phyloP scores from a whole-genome alignment of 75 land plant species.

The Pinus tabuliformis region DNA sequence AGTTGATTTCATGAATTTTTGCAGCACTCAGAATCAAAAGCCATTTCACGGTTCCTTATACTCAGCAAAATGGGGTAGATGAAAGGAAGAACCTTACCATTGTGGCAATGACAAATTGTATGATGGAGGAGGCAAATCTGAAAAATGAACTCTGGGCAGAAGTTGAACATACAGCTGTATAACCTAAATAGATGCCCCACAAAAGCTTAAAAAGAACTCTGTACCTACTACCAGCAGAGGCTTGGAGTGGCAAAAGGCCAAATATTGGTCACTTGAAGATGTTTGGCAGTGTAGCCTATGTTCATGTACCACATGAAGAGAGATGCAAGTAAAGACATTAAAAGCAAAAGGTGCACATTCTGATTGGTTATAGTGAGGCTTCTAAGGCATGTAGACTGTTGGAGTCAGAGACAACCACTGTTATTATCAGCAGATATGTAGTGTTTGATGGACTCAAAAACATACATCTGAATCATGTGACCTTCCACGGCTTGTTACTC shows the following conservation, averaged over 20 bases:
- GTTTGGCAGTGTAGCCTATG: constrained; percentile 17
- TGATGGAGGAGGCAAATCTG: constrained; percentile 11
- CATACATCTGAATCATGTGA: too few species aligned
- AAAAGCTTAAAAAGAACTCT: background rate
- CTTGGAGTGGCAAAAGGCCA: constrained; percentile 11
- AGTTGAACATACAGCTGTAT: constrained; percentile 7
- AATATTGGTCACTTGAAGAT: background rate
- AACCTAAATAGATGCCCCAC: constrained; percentile 14
- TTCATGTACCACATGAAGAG: background rate
- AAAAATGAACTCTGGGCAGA: constrained; percentile 20
- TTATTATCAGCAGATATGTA: constrained; percentile 13
- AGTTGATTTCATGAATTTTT: too few species aligned
- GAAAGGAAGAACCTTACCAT: constrained; percentile 15
- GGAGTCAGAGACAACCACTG: constrained; percentile 4
- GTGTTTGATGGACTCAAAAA: background rate
- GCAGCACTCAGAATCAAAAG: too few species aligned
- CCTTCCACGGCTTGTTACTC: too few species aligned
- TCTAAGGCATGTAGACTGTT: constrained; percentile 13
- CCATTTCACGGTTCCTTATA: too few species aligned
- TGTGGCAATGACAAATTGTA: constrained; percentile 13
- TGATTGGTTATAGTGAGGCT: constrained; percentile 16
- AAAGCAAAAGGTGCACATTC: background rate
- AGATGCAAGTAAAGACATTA: constrained; percentile 17
- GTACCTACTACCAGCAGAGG: constrained; percentile 5
- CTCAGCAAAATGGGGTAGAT: constrained; percentile 20